Evolutionary conservation across 2,329 filamentous ascomycete species (phyloP).

Genomic region (Curvularia verruculosa): DNA sequence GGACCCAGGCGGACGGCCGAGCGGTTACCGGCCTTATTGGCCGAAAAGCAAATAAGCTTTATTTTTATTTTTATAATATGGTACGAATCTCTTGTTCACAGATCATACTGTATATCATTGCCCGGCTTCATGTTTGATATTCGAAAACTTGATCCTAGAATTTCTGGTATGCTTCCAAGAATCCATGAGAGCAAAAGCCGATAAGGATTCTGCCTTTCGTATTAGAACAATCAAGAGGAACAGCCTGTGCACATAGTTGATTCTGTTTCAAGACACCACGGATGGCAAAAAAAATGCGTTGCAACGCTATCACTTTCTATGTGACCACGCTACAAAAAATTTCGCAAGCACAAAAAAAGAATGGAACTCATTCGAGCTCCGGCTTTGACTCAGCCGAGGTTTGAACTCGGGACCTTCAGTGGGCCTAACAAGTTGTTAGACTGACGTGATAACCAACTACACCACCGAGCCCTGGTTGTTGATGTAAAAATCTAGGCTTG

Average conservation of each 20-base stretch:
- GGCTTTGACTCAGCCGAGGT: slow-evolving; percentile 15
- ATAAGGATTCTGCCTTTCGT: background rate
- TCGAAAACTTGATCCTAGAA: too few relatives aligned
- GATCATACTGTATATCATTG: background rate
- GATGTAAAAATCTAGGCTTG: too few relatives aligned
- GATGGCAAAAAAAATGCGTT: background rate
- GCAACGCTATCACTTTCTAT: background rate
- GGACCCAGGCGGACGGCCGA: background rate
- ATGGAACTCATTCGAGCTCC: background rate
- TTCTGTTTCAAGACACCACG: background rate
- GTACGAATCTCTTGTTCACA: background rate
- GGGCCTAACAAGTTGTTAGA: slow-evolving; percentile 47
- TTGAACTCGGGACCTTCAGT: slow-evolving; percentile 24
- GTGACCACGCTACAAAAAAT: background rate
- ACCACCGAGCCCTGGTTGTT: slow-evolving; percentile 43
- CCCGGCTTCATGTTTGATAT: too few relatives aligned
- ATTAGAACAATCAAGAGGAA: background rate
- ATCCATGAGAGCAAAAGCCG: background rate
- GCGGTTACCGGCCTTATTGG: background rate
- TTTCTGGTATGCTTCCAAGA: too few relatives aligned
- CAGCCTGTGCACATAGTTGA: background rate
- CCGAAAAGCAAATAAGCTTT: background rate
- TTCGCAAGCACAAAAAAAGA: background rate
- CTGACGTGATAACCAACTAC: slow-evolving; percentile 58
- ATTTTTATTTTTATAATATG: background rate